Evolutionary conservation across 305 asterid genomes (phyloP).

Genomic region (Fraxinus xanthoxyloides): DNA sequence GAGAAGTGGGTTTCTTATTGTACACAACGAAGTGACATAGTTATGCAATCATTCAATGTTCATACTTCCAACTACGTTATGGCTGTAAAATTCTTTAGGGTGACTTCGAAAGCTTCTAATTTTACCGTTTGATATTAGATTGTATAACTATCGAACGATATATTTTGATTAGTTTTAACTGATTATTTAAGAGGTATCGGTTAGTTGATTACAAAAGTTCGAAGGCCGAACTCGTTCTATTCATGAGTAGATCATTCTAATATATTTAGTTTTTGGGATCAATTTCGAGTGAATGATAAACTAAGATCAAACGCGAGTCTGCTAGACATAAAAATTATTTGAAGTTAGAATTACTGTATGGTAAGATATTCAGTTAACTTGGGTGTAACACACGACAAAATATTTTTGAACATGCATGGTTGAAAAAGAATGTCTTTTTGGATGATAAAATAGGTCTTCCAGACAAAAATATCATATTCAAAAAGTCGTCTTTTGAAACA

Average conservation of each 20-base stretch:
- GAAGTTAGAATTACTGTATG: too few relatives aligned
- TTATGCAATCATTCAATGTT: constrained; percentile 11
- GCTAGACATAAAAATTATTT: too few relatives aligned
- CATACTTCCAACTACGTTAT: constrained; percentile 19
- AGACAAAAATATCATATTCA: too few relatives aligned
- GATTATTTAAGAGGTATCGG: neutral
- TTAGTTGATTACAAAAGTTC: neutral
- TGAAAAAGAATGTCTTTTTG: too few relatives aligned
- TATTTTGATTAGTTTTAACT: neutral
- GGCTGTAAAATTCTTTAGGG: constrained; percentile 13
- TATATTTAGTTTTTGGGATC: too few relatives aligned
- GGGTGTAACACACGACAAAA: too few relatives aligned
- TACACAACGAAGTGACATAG: constrained; percentile 28
- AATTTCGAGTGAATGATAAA: too few relatives aligned
- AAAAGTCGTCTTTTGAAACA: neutral
- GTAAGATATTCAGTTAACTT: too few relatives aligned
- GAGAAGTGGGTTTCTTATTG: constrained; percentile 25
- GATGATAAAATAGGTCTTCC: too few relatives aligned
- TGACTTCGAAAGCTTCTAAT: neutral
- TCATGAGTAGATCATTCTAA: too few relatives aligned
- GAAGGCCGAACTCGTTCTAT: neutral
- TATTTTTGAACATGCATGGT: too few relatives aligned
- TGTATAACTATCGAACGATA: neutral
- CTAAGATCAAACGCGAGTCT: too few relatives aligned
- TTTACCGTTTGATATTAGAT: neutral